These are phyloP conservation scores for Phanerodontia chrysosporium DNA, from an alignment of 768 basidiomycete species.

Conservation along the genomic window DNA sequence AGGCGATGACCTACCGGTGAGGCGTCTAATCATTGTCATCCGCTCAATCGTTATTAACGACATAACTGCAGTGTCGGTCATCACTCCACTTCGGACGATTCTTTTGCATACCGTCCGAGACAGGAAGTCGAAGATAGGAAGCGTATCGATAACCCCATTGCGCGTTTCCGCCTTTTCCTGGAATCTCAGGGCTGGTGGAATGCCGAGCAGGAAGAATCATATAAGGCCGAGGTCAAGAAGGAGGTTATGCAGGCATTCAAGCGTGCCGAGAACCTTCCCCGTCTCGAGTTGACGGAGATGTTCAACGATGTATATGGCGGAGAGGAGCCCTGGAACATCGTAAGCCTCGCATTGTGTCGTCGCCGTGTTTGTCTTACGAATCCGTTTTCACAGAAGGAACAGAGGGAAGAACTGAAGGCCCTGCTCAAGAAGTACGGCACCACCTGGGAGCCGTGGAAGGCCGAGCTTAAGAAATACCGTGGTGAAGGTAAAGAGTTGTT, in stretches of 20 bases:
- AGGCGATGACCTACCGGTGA: constrained; percentile 88
- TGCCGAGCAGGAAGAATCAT: constrained; percentile 62
- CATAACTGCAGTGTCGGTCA: constrained; percentile 67
- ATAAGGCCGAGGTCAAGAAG: constrained; percentile 63
- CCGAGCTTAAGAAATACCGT: constrained; percentile 73
- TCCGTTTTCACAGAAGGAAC: constrained; percentile 57
- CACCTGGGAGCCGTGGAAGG: constrained; percentile 83
- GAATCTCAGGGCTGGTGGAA: constrained; percentile 86
- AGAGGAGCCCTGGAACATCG: constrained; percentile 80
- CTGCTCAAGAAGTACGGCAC: constrained; percentile 83
- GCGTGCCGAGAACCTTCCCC: constrained; percentile 65
- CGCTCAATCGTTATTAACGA: not conserved
- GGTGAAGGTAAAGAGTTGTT: constrained; percentile 61
- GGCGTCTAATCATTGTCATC: not conserved
- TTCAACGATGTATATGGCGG: constrained; percentile 89
- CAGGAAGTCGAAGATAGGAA: constrained; percentile 91
- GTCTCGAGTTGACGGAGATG: constrained; percentile 69
- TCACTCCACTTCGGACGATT: constrained; percentile 93
- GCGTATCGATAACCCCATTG: constrained; percentile 85
- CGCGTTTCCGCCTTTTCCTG: constrained; percentile 80
- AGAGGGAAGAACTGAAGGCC: constrained; percentile 69
- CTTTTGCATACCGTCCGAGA: constrained; percentile 85
- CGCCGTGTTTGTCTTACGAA: constrained; percentile 6
- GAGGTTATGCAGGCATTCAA: constrained; percentile 79
- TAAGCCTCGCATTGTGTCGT: constrained; percentile 38